These are phyloP conservation scores for Eucalyptus shirleyi DNA, from an alignment of 345 rosid genomes.

Conservation along the genomic window DNA sequence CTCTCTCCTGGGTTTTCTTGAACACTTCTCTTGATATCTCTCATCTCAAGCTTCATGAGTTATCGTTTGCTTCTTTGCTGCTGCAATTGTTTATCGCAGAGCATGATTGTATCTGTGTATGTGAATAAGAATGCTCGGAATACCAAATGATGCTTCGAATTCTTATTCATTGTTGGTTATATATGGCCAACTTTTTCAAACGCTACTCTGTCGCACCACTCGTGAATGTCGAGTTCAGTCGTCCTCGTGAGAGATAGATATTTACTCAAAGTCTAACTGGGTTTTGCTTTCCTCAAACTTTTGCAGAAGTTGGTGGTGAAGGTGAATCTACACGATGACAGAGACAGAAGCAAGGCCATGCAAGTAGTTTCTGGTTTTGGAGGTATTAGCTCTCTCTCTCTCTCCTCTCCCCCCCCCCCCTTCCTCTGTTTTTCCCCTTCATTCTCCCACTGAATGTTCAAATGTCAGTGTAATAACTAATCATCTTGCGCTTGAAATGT, in stretches of 20 bases:
- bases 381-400: neutral
- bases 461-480: neutral
- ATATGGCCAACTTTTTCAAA: neutral
- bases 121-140: neutral
- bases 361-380: neutral
- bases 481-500: neutral
- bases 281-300: neutral
- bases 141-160: neutral
- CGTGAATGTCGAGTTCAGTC: neutral
- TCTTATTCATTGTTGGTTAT: neutral
- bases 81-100: neutral
- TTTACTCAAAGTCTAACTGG: neutral
- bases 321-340: neutral
- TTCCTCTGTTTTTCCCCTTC: neutral
- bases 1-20: neutral
- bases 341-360: neutral
- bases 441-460: neutral
- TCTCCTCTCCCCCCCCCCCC: accelerated
- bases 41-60: neutral
- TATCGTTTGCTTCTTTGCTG: neutral
- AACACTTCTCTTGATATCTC: neutral
- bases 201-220: neutral
- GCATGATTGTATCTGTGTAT: neutral
- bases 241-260: no score
- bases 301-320: neutral